Evolutionary conservation across 148 eudicot species (phyloP), one percentile per base, ranked within the genome.

Genomic region (Amaranthus hypochondriacus): DNA sequence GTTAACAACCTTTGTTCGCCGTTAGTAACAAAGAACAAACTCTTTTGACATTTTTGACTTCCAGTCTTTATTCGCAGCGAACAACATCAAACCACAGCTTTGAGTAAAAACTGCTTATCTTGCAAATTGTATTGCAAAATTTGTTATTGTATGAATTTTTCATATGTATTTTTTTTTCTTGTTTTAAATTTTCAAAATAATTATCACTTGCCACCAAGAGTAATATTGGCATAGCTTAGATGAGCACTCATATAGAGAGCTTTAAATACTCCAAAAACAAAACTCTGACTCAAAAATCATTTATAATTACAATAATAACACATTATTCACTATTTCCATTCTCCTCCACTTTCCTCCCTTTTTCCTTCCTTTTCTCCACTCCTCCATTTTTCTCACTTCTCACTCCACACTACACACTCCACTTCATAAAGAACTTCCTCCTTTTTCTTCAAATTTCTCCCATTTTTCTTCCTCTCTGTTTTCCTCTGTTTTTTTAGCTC

Each of bases 391-490:
- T 2, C 39, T 28, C 39, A 28, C 39, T 28, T 28, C 39, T 28
- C 13, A 11, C 73, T 43, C 53, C 66, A 62, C 46, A 11, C 73
- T 43, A 46, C 66, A 62, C 46, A 11, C 78, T 50, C 48, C 65
- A 73, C 67, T 28, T 11, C 60, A 28, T 54, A 49, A 70, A 49
- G 15, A 47, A 60, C 73, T 48, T 28, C 73, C 43, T 12, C 50
- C 28, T n/a, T 2, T 52, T 62, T 39, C 75, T 10, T 14, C 57
- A 10, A 18, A 7, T n/a, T 66, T 28, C 62, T 58, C 66, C 54
- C 57, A 60, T 76, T 54, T 12, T 11, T 28, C 2, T 28, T 28
- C 2, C 2, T 28, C 39, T 28, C 39, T 28, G 39, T 28, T 28
- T 28, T 28, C 1, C 39, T 28, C 18, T 18, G 11, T 53, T 9